Conservation (phyloP, 1,139 yeast genomes). For the Saccharomyces hybrid region DNA sequence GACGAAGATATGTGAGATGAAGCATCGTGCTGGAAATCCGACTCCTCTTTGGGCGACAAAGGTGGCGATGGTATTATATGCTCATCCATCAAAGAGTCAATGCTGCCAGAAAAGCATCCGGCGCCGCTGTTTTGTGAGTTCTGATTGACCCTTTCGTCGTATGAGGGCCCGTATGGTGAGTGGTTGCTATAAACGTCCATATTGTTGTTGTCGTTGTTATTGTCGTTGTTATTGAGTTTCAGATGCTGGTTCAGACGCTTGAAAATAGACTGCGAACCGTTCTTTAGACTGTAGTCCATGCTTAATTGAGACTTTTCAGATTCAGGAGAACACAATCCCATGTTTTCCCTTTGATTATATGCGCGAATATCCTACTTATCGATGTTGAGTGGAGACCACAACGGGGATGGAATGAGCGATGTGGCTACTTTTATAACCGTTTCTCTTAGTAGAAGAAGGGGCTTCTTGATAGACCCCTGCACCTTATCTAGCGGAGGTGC, state of each 20-base stretch:
- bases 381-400: not conserved
- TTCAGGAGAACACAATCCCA: conserved; percentile 27
- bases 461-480: conserved; percentile 1
- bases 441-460: not conserved
- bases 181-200: not conserved
- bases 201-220: not conserved
- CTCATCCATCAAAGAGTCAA: conserved; percentile 15
- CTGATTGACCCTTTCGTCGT: not conserved
- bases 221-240: not conserved
- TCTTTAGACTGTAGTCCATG: conserved; percentile 2
- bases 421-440: not conserved
- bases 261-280: not conserved
- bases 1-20: not conserved
- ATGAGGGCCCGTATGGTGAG: not conserved
- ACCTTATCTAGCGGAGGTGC: not conserved
- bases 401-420: not conserved
- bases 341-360: conserved; percentile 1
- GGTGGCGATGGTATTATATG: conserved; percentile 29
- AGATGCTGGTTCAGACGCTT: not conserved
- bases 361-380: not conserved
- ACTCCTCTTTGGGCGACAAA: conserved; percentile 22
- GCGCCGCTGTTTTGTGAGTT: conserved; percentile 2
- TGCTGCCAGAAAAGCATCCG: conserved; percentile 7
- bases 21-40: not conserved
- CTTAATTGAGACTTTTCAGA: conserved; percentile 27